Percentiles rank a stretch among this genome's conserved stretches.
phyloP scores from a whole-genome alignment of 2,329 filamentous ascomycete species.

The Bipolaris victoriae region DNA sequence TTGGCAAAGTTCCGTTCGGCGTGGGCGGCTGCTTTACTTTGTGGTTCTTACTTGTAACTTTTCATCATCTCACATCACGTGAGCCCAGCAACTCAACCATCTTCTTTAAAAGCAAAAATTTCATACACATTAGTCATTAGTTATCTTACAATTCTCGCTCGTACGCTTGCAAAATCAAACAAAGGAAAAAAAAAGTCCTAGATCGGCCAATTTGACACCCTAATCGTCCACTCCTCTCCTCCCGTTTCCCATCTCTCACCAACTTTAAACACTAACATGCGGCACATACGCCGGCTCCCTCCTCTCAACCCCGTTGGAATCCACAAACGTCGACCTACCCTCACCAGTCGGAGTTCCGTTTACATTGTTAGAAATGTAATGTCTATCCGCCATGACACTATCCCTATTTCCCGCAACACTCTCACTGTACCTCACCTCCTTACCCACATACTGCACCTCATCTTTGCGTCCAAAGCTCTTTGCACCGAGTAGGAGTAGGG shows the following conservation, averaged over 20 bases:
- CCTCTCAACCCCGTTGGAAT: not conserved
- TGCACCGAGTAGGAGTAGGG: conserved; percentile 17
- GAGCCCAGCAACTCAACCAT: not conserved
- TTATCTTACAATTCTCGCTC: too few species aligned
- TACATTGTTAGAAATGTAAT: not conserved
- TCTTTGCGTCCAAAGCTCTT: conserved; percentile 25
- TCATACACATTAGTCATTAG: too few species aligned
- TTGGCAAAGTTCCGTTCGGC: too few species aligned
- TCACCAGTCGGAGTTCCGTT: not conserved
- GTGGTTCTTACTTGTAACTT: too few species aligned
- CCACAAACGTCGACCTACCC: not conserved
- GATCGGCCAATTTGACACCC: not conserved
- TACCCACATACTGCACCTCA: not conserved
- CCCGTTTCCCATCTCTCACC: not conserved
- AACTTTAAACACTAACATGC: too few species aligned
- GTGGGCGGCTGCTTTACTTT: too few species aligned
- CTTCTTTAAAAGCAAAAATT: not conserved
- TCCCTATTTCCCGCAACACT: conserved; percentile 1
- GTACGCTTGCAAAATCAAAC: too few species aligned
- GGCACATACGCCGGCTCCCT: too few species aligned
- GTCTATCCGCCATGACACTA: not conserved
- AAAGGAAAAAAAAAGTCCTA: too few species aligned
- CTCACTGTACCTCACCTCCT: conserved; percentile 14
- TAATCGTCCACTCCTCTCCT: too few species aligned
- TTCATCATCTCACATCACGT: not conserved